Conservation (phyloP, 352 stramenopile genomes). For the Globisporangium nagaii region DNA sequence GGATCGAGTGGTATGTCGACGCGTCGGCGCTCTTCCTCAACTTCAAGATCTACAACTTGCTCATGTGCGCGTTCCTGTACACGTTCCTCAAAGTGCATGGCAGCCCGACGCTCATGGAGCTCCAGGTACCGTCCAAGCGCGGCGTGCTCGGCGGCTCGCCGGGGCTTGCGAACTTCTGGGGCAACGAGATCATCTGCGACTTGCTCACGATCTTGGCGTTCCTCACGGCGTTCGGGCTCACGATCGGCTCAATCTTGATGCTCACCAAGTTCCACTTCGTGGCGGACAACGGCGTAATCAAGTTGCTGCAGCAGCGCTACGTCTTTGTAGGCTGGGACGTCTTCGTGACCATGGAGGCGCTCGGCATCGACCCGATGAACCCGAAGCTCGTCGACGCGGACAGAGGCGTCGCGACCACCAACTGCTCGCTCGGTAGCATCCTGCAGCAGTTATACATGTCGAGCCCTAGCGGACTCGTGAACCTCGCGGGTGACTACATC, state of each 20-base stretch:
- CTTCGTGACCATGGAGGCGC: conserved; percentile 19
- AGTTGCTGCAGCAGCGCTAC: conserved; percentile 43
- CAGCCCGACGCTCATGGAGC: conserved; percentile 40
- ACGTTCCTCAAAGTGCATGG: conserved; percentile 27
- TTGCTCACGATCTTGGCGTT: conserved; percentile 30
- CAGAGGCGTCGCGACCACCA: conserved; percentile 12
- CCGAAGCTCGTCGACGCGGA: conserved; percentile 10
- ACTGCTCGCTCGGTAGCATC: conserved; percentile 1
- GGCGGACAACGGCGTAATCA: conserved; percentile 38
- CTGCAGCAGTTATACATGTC: conserved; percentile 4
- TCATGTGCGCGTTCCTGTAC: no score
- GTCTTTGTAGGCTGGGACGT: conserved; percentile 45
- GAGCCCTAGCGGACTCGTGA: conserved; percentile 4
- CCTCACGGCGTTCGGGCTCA: conserved; percentile 17
- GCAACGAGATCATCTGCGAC: conserved; percentile 51
- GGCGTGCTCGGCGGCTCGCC: conserved; percentile 34
- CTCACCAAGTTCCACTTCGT: conserved; percentile 28
- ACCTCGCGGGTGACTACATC: conserved; percentile 8
- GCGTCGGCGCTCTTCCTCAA: no score
- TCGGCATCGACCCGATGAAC: conserved; percentile 44
- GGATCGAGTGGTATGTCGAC: no score
- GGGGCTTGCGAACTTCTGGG: conserved; percentile 37
- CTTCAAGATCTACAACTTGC: no score
- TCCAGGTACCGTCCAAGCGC: conserved; percentile 17
- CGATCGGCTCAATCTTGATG: conserved; percentile 25